A percentile compares a stretch with the other conserved stretches of the same genome.
phyloP scores from a whole-genome alignment of 2,329 filamentous ascomycete genomes.

The Calonectria pauciramosa region DNA sequence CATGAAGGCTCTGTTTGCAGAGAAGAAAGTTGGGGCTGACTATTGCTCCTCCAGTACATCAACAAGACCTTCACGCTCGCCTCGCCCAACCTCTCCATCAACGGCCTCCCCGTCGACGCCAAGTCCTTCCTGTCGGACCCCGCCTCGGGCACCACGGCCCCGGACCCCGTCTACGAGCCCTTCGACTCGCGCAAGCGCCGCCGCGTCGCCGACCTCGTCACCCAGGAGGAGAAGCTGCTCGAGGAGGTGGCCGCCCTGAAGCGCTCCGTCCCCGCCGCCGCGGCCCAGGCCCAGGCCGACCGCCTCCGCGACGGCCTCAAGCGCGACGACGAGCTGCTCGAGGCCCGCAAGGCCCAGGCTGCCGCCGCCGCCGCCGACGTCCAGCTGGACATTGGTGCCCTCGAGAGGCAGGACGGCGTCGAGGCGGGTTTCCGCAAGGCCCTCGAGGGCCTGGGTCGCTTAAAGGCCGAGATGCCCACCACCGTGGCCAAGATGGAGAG shows the following conservation, averaged over 20 bases:
- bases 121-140: slow-evolving; percentile 52
- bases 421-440: slow-evolving; percentile 62
- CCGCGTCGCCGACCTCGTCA: slow-evolving; percentile 71
- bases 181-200: slow-evolving; percentile 72
- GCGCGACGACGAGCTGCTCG: slow-evolving; percentile 63
- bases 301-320: slow-evolving; percentile 54
- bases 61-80: slow-evolving; percentile 70
- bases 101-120: slow-evolving; percentile 67
- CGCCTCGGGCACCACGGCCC: slow-evolving; percentile 31
- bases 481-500: slow-evolving; percentile 76
- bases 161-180: slow-evolving; percentile 65
- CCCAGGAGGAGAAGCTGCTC: slow-evolving; percentile 74
- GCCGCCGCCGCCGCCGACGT: slow-evolving; percentile 37
- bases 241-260: slow-evolving; percentile 74
- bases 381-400: slow-evolving; percentile 47
- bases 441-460: slow-evolving; percentile 63
- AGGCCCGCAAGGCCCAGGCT: slow-evolving; percentile 41
- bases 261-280: slow-evolving; percentile 62
- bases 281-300: slow-evolving; percentile 59
- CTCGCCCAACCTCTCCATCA: slow-evolving; percentile 72
- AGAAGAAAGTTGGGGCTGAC: not conserved
- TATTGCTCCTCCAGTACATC: slow-evolving; percentile 63
- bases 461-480: slow-evolving; percentile 73
- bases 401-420: slow-evolving; percentile 60
- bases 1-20: not conserved